Evolutionary conservation across 257 asterid species (phyloP), one percentile per base, ranked within the genome.

Genomic region (Anisodus acutangulus): DNA sequence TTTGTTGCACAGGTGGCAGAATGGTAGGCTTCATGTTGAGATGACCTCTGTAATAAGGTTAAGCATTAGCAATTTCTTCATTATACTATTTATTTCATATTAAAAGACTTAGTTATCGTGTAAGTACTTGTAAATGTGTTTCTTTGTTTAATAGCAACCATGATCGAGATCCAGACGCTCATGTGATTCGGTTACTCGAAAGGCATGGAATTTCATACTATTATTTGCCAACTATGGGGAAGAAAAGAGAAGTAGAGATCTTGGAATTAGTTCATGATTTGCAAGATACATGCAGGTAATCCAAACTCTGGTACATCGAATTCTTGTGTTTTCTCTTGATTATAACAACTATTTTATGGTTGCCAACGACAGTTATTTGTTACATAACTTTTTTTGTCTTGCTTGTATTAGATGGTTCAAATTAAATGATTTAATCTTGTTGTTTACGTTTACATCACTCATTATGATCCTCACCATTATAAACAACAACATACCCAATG

Each of bases 271-370:
- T 92, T 82, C 90, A 89, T 89, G 98, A 92, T 90, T 96, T 90
- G 98, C 98, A 84, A 93, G 99, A 90, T 96, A 96, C 92, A 93
- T 96, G 99, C 99, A 96, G 98, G 99, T 94, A 90, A 83, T 51
- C 64, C 12, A 53, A 7, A 9, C 45, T 45, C 16, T 71, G 57
- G 15, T 47, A 76, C 45, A 76, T 76, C 0, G 63, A 51, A 76
- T 15, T 76, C 63, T 12, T 13, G 26, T 51, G 47, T 31, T 51
- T 51, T 51, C 81, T 76, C 64, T 76, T 76, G 47, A 76, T 13
- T 76, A 15, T 76, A 8, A 7, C 45, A 13, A 4, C 9, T 2
- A 13, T 26, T 76, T 76, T 11, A 3, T 26, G 81, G 64, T 7
- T 26, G 0, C 5, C 39, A 51, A 3, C 6, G 3, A 8, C 47